Evolutionary conservation across 306 rosid genomes (phyloP), one percentile per base, ranked within the genome.

Genomic region (Prunus mongolica): DNA sequence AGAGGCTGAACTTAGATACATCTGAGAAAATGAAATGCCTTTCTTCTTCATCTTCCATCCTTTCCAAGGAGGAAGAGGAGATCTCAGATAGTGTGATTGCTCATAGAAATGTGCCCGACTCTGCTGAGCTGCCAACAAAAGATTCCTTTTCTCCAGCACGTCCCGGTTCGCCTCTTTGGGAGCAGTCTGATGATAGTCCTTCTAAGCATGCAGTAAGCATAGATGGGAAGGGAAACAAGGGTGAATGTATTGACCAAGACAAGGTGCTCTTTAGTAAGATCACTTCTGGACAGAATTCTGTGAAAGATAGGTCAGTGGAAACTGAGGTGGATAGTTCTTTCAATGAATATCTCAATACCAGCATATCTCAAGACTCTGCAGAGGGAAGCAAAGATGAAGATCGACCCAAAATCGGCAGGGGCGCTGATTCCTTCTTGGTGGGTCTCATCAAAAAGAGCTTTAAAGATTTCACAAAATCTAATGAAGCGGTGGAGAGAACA

Each of bases 371-470:
- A 20, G 90, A 84, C 72, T 82, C 80, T 19, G 54, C 60, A 41
- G 83, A 87, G 62, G 55, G 55, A 27, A 71, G 66, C 71, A 79
- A 82, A 74, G 88, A 78, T 50, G 76, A 81, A 69, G 80, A 79
- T 82, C 74, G n/a, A n/a, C 68, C 28, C 75, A 81, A 65, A 75
- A 27, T 65, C 25, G 55, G 58, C 65, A 64, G 74, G 62, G 86
- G 77, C 55, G 22, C 75, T 16, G 81, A 82, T 60, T 50, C 82
- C 73, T 67, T 76, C 57, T 69, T 79, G 14, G 65, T 61, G 60
- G 83, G 86, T 57, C 65, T 75, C 75, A 76, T 86, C 50, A 73
- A 67, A 75, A 79, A 51, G 75, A 83, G 81, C 78, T 76, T 75
- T 9, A 76, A 50, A 75, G 87, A 86, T 66, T 71, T 81, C 62